Evolutionary conservation across 202 grass and related monocot species (phyloP), one percentile per base, ranked within the genome.

Genomic region (Hordeum pubiflorum): DNA sequence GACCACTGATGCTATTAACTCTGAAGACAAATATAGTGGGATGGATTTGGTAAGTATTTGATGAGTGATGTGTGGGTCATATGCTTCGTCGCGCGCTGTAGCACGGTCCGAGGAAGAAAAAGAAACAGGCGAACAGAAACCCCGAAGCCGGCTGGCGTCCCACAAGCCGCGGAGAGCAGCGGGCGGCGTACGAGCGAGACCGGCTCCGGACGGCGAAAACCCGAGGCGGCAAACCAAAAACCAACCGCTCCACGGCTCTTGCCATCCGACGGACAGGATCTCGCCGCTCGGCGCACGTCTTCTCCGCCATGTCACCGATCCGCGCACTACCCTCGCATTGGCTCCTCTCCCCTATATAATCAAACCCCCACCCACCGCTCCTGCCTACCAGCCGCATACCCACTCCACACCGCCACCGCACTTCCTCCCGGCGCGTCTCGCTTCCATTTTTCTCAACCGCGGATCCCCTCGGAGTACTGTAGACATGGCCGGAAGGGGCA

Each of bases 401-500:
- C 39, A 34, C 63, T 20, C 63, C n/a, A 20, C 18, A 39, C 64
- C 33, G 61, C 39, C 14, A 24, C 46, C 18, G 32, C 66, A 6
- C 61, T 87, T 46, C 26, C 15, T 79, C 26, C 13, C 0, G 12
- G 40, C 36, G 17, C 55, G 38, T 56, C 69, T 79, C 22, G 31
- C 55, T 24, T 8, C 20, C 12, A 14, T 10, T 38, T 10, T 38
- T 15, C 23, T 29, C 26, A 31, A 0, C 52, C 1, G 75, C 38
- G 10, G 65, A 58, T 18, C 41, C 18, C 3, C 7, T 11, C 4
- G 24, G 2, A 72, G 43, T 2, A 22, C 50, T 56, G 9, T 7
- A 15, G 79, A 84, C 79, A 97, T 97, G 94, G 94, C 91, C 8
- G 91, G 94, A 3, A 87, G 91, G 62, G 94, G 94, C 17, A 97